These are phyloP conservation scores for Balamuthia mandrillaris DNA, from an alignment of 208 protist species.

Conservation along the genomic window DNA sequence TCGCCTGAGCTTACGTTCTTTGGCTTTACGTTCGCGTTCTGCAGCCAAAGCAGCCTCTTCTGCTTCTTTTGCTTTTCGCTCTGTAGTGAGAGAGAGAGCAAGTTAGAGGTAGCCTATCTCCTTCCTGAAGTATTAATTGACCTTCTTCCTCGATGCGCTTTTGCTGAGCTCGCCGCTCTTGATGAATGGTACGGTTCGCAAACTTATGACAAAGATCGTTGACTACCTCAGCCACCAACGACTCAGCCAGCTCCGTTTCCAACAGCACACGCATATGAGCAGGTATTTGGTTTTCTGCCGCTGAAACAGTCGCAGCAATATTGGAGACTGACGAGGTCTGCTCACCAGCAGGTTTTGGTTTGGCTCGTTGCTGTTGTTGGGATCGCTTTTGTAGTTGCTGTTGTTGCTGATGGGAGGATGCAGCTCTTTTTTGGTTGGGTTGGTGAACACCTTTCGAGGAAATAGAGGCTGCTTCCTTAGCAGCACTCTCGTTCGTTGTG, in stretches of 20 bases:
- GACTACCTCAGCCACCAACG: background rate
- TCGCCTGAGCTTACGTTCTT: background rate
- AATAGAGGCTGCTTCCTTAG: too few species aligned
- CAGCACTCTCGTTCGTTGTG: too few species aligned
- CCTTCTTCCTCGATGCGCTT: background rate
- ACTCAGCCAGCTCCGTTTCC: background rate
- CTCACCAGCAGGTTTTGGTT: background rate
- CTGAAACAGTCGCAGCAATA: background rate
- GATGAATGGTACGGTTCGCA: background rate
- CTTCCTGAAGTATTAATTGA: background rate
- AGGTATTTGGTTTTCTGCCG: too few species aligned
- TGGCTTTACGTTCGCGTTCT: background rate
- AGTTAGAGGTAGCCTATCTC: background rate
- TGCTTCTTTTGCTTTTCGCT: background rate
- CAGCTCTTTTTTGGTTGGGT: background rate
- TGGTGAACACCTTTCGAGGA: too few species aligned
- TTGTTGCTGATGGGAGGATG: background rate
- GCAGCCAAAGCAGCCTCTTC: background rate
- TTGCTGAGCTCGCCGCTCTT: background rate
- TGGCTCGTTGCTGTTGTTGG: background rate
- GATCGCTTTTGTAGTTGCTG: background rate
- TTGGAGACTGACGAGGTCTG: background rate
- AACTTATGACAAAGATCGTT: background rate
- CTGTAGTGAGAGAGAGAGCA: background rate
- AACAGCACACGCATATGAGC: too few species aligned